Percentiles rank a stretch among this genome's conserved stretches.
Conservation (phyloP, 768 basidiomycete species). For the Coprinellus aureogranulatus region DNA sequence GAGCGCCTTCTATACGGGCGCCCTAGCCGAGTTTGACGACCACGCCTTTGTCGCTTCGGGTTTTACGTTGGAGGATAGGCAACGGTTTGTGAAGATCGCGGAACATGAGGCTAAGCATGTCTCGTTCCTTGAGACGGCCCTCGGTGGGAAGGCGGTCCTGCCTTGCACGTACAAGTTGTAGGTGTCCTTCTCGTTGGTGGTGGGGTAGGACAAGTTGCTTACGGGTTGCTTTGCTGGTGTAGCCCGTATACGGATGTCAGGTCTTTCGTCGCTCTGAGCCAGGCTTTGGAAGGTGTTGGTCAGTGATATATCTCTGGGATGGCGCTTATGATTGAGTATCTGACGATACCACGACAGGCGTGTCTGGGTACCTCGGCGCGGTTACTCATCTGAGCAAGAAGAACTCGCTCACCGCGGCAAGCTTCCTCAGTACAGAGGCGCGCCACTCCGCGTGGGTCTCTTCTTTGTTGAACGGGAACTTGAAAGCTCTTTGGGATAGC, state of each 20-base stretch:
- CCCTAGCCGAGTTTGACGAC: constrained; percentile 39
- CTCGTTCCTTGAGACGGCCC: constrained; percentile 33
- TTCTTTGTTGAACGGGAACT: constrained; percentile 42
- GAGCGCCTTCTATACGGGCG: constrained; percentile 39
- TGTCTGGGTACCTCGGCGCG: constrained; percentile 62
- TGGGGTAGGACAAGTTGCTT: not conserved
- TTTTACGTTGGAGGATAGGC: constrained; percentile 43
- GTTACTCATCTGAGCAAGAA: constrained; percentile 43
- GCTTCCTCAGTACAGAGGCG: constrained; percentile 59
- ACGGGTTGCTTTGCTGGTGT: not conserved
- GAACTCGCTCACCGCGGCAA: constrained; percentile 48
- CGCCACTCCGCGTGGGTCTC: constrained; percentile 65
- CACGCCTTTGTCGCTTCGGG: constrained; percentile 44
- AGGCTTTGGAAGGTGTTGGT: not conserved
- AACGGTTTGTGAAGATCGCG: constrained; percentile 46
- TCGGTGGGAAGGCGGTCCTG: constrained; percentile 41
- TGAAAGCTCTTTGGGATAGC: constrained; percentile 57
- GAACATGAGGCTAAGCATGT: constrained; percentile 35
- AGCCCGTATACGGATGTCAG: not conserved
- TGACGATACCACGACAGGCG: constrained; percentile 54
- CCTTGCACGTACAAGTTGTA: constrained; percentile 65
- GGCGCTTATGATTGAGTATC: constrained; percentile 27
- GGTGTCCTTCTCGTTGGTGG: constrained; percentile 16
- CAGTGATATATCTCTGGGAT: not conserved
- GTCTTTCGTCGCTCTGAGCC: not conserved